A percentile compares a stretch with the other conserved stretches of the same genome.
These are phyloP conservation scores for Talaromyces funiculosus DNA, from an alignment of 2,329 filamentous ascomycete genomes.

Conservation along the genomic window DNA sequence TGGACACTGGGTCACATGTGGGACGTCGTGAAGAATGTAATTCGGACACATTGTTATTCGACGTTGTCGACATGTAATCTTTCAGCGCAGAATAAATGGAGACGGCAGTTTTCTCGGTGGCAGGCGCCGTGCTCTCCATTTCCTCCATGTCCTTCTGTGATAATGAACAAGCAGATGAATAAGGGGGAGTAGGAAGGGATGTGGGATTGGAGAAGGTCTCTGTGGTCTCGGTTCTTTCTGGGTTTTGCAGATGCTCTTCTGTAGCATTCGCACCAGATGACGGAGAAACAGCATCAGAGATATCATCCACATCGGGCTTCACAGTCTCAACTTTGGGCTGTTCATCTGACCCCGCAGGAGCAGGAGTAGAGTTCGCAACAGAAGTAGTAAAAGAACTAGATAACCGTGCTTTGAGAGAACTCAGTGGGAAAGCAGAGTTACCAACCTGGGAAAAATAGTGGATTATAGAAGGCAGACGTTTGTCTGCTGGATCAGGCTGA, in stretches of 20 bases:
- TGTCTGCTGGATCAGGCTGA: conserved; percentile 87
- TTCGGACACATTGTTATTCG: conserved; percentile 30
- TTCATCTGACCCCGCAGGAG: conserved; percentile 1
- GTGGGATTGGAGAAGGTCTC: conserved; percentile 27
- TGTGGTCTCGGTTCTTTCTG: conserved; percentile 23
- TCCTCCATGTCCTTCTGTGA: conserved; percentile 40
- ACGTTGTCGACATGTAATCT: conserved; percentile 37
- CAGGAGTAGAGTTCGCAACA: conserved; percentile 17
- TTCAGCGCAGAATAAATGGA: conserved; percentile 43
- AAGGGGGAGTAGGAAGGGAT: conserved; percentile 40
- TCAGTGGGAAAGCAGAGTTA: conserved; percentile 69
- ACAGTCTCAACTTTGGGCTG: conserved; percentile 23
- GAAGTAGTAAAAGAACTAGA: conserved; percentile 29
- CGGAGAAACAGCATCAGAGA: conserved; percentile 24
- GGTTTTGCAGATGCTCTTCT: conserved; percentile 33
- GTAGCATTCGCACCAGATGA: conserved; percentile 40
- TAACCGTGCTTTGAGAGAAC: conserved; percentile 35
- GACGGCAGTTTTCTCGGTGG: conserved; percentile 32
- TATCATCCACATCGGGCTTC: conserved; percentile 22
- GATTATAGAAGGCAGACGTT: conserved; percentile 90
- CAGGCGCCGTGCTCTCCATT: conserved; percentile 31
- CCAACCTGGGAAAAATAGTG: conserved; percentile 99
- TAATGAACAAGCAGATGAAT: conserved; percentile 39
- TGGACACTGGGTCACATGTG: conserved; percentile 55
- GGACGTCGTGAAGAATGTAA: conserved; percentile 36